Base-by-base conservation (phyloP, 495 filamentous ascomycete species). In the Penicillium odoratum region DNA sequence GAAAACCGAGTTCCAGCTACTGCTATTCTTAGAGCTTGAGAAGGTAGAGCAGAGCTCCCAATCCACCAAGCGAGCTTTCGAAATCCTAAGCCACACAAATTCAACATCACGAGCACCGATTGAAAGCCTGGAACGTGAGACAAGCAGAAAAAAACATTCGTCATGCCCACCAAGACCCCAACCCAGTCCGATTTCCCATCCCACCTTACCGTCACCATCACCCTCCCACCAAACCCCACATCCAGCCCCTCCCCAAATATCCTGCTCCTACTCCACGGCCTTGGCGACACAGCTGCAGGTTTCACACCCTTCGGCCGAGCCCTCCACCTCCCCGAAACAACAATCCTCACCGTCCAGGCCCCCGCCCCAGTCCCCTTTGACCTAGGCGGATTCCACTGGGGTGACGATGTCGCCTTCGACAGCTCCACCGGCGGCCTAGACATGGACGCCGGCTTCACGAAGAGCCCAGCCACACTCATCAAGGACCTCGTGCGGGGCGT, bases 181-280 rank as follows among this genome's bases (percentile, higher is more conserved):
- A 61, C 57, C 15, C 62, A 36, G 30, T 63, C 72, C 47, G 84
- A 87, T 72, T 88, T 88, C 63, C 77, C 83, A 29, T 59, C 75
- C 30, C 48, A 68, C 48, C 64, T 81, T 48, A 74, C 66, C 50
- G 59, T 83, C 30, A 77, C 75, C 50, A 68, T 84, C 71, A 75
- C 73, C 31, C 55, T 67, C 43, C 70, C 76, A 51, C 74, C 77
- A 36, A 25, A 47, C 64, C 18, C 61, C 40, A 21, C 57, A 61
- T 61, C 51, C 55, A 61, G 48, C 46, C 74, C 67, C 51, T 65
- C 84, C 52, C 86, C 85, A 18, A 86, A 92, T 64, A 80, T 97
- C 66, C 88, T 98, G 38, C 71, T 97, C 69, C 84, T 97, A 48
- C 85, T 97, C 43, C 93, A 98, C 74, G 92, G 93, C 54, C 82